phyloP scores from a whole-genome alignment of 176 grass and related monocot species.

The Oryza nivara region DNA sequence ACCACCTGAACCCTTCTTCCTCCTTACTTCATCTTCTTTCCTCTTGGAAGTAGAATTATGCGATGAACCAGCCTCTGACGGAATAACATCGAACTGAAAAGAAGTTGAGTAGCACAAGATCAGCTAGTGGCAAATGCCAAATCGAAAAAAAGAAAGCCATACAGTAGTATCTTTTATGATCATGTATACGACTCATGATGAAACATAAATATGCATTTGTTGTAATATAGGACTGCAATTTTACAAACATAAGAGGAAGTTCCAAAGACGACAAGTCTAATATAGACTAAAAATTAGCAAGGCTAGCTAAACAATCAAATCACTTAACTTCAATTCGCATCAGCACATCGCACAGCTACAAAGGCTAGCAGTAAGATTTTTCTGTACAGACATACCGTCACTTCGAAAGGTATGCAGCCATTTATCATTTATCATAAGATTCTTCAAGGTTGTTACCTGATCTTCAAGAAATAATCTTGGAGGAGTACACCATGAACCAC shows the following conservation, averaged over 20 bases:
- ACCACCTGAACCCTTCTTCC: constrained; percentile 61
- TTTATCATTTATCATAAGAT: background rate
- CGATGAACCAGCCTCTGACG: constrained; percentile 81
- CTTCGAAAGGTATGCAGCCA: background rate
- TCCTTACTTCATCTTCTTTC: constrained; percentile 65
- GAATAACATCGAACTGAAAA: constrained; percentile 88
- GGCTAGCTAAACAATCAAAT: background rate
- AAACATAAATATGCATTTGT: constrained; percentile 19
- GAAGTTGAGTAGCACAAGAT: constrained; percentile 39
- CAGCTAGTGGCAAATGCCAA: constrained; percentile 18
- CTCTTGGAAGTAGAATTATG: constrained; percentile 73
- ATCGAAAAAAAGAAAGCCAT: background rate
- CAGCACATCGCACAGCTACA: background rate
- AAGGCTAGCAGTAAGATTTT: background rate
- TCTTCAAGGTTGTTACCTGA: constrained; percentile 61
- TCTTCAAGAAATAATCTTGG: constrained; percentile 94
- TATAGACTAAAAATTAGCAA: constrained; percentile 5
- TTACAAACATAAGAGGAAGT: constrained; percentile 1
- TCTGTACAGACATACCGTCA: background rate
- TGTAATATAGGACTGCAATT: constrained; percentile 22
- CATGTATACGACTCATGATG: constrained; percentile 14
- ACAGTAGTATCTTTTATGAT: background rate
- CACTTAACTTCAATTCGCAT: constrained; percentile 9
- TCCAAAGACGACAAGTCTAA: constrained; percentile 20
- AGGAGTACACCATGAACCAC: constrained; percentile 94